Evolutionary conservation across 768 basidiomycete species (phyloP).

Genomic region (Rhizopogon vulgaris): DNA sequence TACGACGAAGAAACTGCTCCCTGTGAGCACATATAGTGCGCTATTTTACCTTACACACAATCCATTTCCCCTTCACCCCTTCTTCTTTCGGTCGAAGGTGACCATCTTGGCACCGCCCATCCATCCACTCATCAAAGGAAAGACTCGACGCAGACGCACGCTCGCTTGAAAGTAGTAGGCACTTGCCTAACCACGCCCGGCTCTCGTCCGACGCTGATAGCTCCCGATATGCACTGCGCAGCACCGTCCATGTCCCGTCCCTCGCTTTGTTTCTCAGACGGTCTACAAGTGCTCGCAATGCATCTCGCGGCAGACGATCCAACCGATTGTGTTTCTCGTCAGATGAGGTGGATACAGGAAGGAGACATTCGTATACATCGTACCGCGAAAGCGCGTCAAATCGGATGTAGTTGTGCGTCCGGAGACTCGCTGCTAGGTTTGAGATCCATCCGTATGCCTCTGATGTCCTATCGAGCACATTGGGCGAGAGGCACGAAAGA

Average conservation of each 20-base stretch:
- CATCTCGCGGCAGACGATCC: conserved; percentile 27
- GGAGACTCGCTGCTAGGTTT: conserved; percentile 44
- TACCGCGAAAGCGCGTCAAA: conserved; percentile 41
- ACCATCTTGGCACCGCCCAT: conserved; percentile 32
- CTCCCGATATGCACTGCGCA: conserved; percentile 63
- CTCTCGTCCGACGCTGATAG: conserved; percentile 35
- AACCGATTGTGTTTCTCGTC: conserved; percentile 2
- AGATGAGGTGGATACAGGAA: conserved; percentile 7
- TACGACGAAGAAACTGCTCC: no score
- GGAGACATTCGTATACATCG: conserved; percentile 18
- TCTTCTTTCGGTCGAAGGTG: conserved; percentile 53
- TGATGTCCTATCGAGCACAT: conserved; percentile 32
- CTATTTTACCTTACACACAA: conserved; percentile 46
- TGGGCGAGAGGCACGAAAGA: conserved; percentile 15
- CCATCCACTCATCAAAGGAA: conserved; percentile 50
- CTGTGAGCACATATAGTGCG: no score
- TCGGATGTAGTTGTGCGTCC: conserved; percentile 47
- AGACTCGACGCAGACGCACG: conserved; percentile 21
- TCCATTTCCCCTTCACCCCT: conserved; percentile 53
- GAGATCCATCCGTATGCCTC: conserved; percentile 44
- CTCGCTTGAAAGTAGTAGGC: conserved; percentile 39
- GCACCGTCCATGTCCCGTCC: conserved; percentile 49
- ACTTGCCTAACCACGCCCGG: conserved; percentile 41
- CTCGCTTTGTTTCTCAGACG: conserved; percentile 45
- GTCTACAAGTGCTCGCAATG: conserved; percentile 40